Base-by-base conservation (phyloP, 257 asterid species). In the Handroanthus guayacan region DNA sequence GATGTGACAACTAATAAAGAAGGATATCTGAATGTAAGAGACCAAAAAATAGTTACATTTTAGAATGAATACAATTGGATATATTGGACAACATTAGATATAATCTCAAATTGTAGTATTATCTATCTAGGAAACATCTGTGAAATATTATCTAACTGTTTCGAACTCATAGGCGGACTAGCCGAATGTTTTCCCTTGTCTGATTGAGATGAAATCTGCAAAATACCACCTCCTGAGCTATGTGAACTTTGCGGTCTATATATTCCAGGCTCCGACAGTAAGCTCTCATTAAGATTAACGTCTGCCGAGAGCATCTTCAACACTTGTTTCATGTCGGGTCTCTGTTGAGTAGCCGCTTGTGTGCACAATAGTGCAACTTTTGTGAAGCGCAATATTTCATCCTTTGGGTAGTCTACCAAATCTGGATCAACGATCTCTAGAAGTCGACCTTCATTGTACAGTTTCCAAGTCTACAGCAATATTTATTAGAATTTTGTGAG, bases 291-390 rank as follows among this genome's bases (percentile, higher is more conserved):
- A 1, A 93, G 91, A 43, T 0, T 52, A 71, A 91, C 96, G 31
- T 89, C 89, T 9, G 83, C 71, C 0, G 97, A 87, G 11, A 93
- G 86, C 97, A 93, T 89, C 50, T 60, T 84, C 74, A 91, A 75
- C 67, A 93, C 98, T 71, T 93, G 96, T 65, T 84, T 91, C 98
- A 93, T 93, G 79, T 80, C 87, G 4, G 98, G 98, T 62, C 98
- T 86, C 38, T 78, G 89, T 37, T 89, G 88, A 72, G 93, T 73
- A 51, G 90, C 80, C 34, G 94, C 85, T 71, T 93, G 98, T 9
- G 91, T 89, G 81, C 98, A 93, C 75, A 93, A 88, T 37, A 93
- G 82, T 5, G 93, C 94, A 5, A 93, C 92, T 71, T 83, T 87
- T 52, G 82, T 78, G 84, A 83, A 91, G 9, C 96, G 91, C 2